Conservation (phyloP, 2,329 filamentous ascomycete species). For the Ophiosphaerella korrae region DNA sequence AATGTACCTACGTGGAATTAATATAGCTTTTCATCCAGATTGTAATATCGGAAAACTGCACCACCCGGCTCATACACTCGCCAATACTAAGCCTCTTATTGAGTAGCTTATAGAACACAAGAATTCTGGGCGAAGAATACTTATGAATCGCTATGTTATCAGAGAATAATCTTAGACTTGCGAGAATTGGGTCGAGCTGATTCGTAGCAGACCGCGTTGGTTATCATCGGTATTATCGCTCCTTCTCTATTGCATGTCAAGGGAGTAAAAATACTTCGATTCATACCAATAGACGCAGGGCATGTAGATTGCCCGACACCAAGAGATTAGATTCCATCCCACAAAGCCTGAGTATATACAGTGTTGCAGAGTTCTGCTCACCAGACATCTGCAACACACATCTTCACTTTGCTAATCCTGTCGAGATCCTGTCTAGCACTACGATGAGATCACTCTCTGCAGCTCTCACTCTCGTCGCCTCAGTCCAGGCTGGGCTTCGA, state of each 20-base stretch:
- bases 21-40: not conserved
- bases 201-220: not conserved
- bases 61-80: not conserved
- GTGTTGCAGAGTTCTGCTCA: not conserved
- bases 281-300: not conserved
- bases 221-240: not conserved
- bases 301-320: not conserved
- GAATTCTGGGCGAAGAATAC: not conserved
- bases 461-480: slow-evolving; percentile 22
- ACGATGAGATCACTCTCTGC: slow-evolving; percentile 28
- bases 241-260: not conserved
- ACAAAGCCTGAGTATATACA: not conserved
- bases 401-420: not conserved
- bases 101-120: not conserved
- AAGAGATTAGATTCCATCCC: not conserved
- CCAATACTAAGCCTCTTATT: not conserved
- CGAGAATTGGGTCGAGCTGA: not conserved
- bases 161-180: not conserved
- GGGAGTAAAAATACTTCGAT: not conserved
- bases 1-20: not conserved
- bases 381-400: not conserved
- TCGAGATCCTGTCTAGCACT: not conserved
- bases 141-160: not conserved
- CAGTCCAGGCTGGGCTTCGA: slow-evolving; percentile 30
- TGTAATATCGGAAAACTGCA: not conserved